Percentiles rank a stretch among this genome's conserved stretches.
These are phyloP conservation scores for Telopea speciosissima DNA, from an alignment of 177 flowering plant genomes.

Conservation along the genomic window DNA sequence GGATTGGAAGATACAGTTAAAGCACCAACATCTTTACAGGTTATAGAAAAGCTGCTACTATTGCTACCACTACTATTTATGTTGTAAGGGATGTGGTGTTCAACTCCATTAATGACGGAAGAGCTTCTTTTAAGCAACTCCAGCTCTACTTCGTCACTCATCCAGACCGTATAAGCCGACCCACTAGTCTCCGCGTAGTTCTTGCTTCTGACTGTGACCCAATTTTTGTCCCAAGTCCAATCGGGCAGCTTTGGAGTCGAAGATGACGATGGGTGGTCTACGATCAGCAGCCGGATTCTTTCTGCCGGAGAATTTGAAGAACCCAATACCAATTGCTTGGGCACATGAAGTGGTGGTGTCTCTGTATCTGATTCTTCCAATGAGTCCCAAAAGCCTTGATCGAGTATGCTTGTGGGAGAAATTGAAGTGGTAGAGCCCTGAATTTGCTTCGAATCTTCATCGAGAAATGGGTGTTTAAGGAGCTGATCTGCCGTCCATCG, in stretches of 20 bases:
- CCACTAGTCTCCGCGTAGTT: constrained; percentile 4
- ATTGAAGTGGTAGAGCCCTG: background rate
- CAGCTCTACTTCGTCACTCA: constrained; percentile 4
- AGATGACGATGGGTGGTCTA: background rate
- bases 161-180: background rate
- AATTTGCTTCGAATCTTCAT: constrained; percentile 8
- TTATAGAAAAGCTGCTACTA: no score
- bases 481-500: constrained; percentile 56
- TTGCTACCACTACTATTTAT: no score
- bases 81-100: no score
- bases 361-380: constrained; percentile 21
- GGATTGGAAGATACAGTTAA: no score
- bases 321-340: background rate
- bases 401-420: constrained; percentile 59
- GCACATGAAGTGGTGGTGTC: background rate
- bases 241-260: constrained; percentile 11
- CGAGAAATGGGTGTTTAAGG: constrained; percentile 58
- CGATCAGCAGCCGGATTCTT: constrained; percentile 25
- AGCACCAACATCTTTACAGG: no score
- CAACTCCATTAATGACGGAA: no score
- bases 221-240: constrained; percentile 39
- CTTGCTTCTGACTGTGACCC: constrained; percentile 42
- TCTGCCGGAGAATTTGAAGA: constrained; percentile 17
- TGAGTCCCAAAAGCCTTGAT: constrained; percentile 60
- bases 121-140: background rate